A percentile compares a stretch with the other conserved stretches of the same genome.
Evolutionary conservation across 2,329 filamentous ascomycete genomes (phyloP).

Genomic region (Ceratocystis harringtonii): DNA sequence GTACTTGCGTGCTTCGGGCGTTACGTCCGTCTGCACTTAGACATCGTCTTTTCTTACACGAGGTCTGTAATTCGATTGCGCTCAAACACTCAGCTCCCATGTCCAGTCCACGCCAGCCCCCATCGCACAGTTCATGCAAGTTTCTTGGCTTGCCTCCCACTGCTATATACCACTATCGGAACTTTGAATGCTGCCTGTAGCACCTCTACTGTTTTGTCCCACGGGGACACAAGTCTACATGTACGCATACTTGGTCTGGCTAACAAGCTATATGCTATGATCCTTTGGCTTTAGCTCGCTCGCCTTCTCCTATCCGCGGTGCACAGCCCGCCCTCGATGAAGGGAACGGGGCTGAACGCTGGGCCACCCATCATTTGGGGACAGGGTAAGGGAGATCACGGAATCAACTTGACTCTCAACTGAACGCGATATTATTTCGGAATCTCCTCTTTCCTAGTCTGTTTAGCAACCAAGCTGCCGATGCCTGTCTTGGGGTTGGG

Average conservation of each 20-base stretch:
- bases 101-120: not conserved
- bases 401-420: not conserved
- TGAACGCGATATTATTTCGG: not conserved
- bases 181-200: not conserved
- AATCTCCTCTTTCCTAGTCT: not conserved
- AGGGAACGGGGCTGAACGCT: not conserved
- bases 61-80: not conserved
- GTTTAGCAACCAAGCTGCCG: not conserved
- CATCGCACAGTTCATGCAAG: not conserved
- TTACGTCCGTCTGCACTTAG: not conserved
- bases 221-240: not conserved
- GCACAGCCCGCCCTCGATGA: not conserved
- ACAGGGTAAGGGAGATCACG: slow-evolving; percentile 4
- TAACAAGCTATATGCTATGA: not conserved
- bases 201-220: not conserved
- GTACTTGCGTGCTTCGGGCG: not conserved
- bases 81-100: not conserved
- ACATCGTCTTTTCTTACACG: not conserved
- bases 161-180: too few species aligned
- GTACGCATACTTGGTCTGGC: not conserved
- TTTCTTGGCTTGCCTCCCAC: too few species aligned
- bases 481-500: not conserved
- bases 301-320: not conserved
- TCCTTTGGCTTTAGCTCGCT: not conserved
- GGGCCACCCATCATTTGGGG: not conserved